Evolutionary conservation across 169 alveolate genomes (phyloP).

Genomic region (Plasmodium vinckei): DNA sequence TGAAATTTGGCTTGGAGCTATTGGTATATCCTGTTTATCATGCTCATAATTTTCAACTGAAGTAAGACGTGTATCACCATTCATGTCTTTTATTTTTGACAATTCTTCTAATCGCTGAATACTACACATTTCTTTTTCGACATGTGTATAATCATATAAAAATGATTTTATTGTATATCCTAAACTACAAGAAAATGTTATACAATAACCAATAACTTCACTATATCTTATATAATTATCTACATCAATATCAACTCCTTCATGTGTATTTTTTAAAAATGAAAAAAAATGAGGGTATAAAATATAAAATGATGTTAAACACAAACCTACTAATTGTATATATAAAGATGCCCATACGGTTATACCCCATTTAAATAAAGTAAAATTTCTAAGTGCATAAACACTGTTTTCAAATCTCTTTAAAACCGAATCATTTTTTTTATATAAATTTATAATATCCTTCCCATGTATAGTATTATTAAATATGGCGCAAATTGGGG

Average conservation of each 20-base stretch:
- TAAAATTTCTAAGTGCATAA: conserved; percentile 16
- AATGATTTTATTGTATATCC: conserved; percentile 30
- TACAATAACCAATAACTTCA: conserved; percentile 31
- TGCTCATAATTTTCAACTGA: too few relatives aligned
- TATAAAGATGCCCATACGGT: conserved; percentile 72
- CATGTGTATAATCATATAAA: conserved; percentile 65
- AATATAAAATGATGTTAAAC: conserved; percentile 39
- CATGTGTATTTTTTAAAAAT: background rate
- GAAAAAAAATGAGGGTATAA: conserved; percentile 29
- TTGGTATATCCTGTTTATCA: background rate
- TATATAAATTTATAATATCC: conserved; percentile 71
- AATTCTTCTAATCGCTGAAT: conserved; percentile 71
- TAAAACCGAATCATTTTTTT: conserved; percentile 24
- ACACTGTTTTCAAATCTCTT: conserved; percentile 3
- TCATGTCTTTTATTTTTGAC: conserved; percentile 3
- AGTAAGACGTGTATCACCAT: background rate
- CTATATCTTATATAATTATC: background rate
- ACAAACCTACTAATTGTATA: conserved; percentile 19
- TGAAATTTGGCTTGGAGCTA: background rate
- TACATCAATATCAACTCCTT: background rate
- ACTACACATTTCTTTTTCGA: conserved; percentile 81
- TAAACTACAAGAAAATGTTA: conserved; percentile 51
- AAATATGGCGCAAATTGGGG: conserved; percentile 80
- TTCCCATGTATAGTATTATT: conserved; percentile 80
- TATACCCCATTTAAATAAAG: conserved; percentile 40